Base-by-base conservation (phyloP, 2,329 filamentous ascomycete genomes). In the Hypomyces rosellus region DNA sequence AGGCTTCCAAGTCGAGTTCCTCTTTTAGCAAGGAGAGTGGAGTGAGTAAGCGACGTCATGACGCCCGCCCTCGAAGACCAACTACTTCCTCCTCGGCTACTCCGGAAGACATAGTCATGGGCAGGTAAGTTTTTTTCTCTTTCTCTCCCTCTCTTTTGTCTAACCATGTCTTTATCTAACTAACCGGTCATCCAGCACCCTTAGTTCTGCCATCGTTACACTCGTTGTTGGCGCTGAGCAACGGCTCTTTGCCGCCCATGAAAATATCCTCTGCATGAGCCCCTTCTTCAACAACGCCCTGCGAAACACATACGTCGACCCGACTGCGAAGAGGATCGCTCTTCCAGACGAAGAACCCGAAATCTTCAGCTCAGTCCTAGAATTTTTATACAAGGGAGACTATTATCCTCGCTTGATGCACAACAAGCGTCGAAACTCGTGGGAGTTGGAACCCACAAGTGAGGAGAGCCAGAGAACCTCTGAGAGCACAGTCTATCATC, bases 331-430 rank as follows among this genome's bases (percentile, higher is more conserved):
- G 70, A 84, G 85, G 49, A 86, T 96, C 65, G 78, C 85, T 46
- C 80, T 96, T 2, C 86, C 89, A 1, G 83, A 92, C 53, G 91
- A 96, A 68, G 85, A 91, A 59, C 89, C 91, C 16, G 89, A 95
- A 66, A 85, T 95, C 62, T 91, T 96, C 69, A 95, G 89, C 7
- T 90, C 86, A 5, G 78, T 96, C 11, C 82, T 96, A 50, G 91
- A 96, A 65, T 96, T 86, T 60, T 82, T 96, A 50, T 95, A 95
- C 78, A 95, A 95, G 71, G 90, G 90, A 56, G 91, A 96, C 69
- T 96, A 96, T 72, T 91, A 85, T 60, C 90, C 91, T 3, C 85
- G 86, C 15, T 77, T 95, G 20, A 71, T 89, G 50, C 89, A 89
- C 70, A 89, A 92, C 72, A 89, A 90, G 74, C 83, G 85, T 56